Base-by-base conservation (phyloP, 169 alveolate genomes). In the Perkinsus olseni region DNA sequence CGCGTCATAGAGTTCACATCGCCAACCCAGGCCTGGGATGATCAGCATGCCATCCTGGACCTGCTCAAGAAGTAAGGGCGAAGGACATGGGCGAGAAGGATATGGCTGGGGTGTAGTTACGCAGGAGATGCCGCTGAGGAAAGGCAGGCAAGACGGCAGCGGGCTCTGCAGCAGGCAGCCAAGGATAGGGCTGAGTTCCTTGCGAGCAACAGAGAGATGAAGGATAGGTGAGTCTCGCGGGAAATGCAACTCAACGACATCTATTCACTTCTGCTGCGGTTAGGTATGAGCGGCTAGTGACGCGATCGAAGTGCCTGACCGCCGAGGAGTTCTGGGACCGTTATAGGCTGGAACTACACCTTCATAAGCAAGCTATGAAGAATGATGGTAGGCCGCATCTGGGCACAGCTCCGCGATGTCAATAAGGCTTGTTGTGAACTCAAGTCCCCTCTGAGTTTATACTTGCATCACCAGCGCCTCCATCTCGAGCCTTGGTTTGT, bases 261-360 rank as follows among this genome's bases (percentile, higher is more conserved):
- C n/a, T n/a, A n/a, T n/a, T n/a, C n/a, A 62, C 8, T 24, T 13
- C 37, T 24, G 31, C 37, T 62, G 82, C 82, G 24, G 24, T 45
- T 28, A 62, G 82, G 34, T 62, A 62, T 28, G 82, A 62, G 34
- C 82, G 82, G 31, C 82, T 62, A 4, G 82, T 62, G 1, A 62
- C 82, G 31, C 82, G 82, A 1, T 62, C 82, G 82, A 62, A 62
- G 31, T 62, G 82, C 34, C 17, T 62, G 82, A 62, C 82, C 8
- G 82, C 82, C 8, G 82, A 62, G 82, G 82, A 62, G 82, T 62
- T 62, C 82, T 62, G 82, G 82, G 82, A 62, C 82, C 82, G 82
- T 4, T 62, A 62, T 24, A 13, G 82, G 34, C 82, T 62, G 34
- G 82, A 62, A 24, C 82, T 62, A 28, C 82, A 62, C 82, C 82